Conservation (phyloP, 108 stramenopile genomes). For the Conticribra guillardii region DNA sequence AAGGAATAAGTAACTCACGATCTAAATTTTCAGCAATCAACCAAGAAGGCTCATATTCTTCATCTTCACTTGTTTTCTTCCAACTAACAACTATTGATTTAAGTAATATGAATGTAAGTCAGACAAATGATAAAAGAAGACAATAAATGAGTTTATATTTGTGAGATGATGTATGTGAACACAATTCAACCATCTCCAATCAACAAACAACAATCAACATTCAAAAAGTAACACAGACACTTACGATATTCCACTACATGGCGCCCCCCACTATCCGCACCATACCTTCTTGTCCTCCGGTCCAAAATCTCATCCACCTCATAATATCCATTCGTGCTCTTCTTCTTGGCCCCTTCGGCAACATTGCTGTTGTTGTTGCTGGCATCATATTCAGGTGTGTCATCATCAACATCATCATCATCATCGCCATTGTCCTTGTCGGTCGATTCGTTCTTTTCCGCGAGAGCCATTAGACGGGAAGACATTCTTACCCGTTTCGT, state of each 20-base stretch:
- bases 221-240: background rate
- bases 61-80: conserved; percentile 19
- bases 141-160: too few species aligned
- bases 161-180: too few species aligned
- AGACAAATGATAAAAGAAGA: too few species aligned
- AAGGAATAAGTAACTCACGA: too few species aligned
- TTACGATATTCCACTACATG: conserved; percentile 35
- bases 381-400: background rate
- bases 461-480: too few species aligned
- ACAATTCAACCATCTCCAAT: too few species aligned
- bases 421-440: background rate
- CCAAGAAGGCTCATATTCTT: conserved; percentile 25
- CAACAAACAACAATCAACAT: conserved; percentile 6
- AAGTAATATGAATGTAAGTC: background rate
- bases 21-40: conserved; percentile 36
- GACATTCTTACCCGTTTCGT: too few species aligned
- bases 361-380: background rate
- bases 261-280: conserved; percentile 12
- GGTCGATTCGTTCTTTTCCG: background rate
- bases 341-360: background rate
- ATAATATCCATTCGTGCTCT: conserved; percentile 19
- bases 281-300: conserved; percentile 18
- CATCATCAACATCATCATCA: background rate
- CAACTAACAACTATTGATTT: conserved; percentile 19
- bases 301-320: conserved; percentile 38